phyloP scores from a whole-genome alignment of 148 eudicot species.

The Nepenthes mirabilis region DNA sequence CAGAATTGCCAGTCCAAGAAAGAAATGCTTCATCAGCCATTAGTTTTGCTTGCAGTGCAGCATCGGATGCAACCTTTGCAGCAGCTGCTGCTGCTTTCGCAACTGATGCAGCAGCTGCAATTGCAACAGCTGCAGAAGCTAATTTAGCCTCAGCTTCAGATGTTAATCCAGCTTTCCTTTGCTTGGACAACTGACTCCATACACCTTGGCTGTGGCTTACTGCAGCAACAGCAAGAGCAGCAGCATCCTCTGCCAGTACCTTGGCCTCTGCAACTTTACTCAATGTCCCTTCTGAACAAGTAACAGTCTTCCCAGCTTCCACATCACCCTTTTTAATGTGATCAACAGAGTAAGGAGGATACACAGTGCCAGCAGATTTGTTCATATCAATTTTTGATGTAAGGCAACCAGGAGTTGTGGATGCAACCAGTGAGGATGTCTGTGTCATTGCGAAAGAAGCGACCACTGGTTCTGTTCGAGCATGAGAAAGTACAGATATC shows the following conservation, averaged over 20 bases:
- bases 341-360: conserved; percentile 20
- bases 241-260: conserved; percentile 66
- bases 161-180: conserved; percentile 38
- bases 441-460: conserved; percentile 4
- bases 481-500: conserved; percentile 12
- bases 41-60: conserved; percentile 64
- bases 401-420: conserved; percentile 22
- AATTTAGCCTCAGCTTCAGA: conserved; percentile 60
- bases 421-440: conserved; percentile 17
- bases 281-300: conserved; percentile 26
- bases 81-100: conserved; percentile 96
- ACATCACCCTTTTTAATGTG: conserved; percentile 16
- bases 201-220: conserved; percentile 43
- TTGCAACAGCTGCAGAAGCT: conserved; percentile 67
- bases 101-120: conserved; percentile 84
- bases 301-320: conserved; percentile 18
- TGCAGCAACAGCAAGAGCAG: conserved; percentile 53
- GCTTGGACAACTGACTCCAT: conserved; percentile 63
- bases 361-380: conserved; percentile 12
- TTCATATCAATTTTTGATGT: conserved; percentile 19
- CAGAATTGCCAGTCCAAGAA: conserved; percentile 8
- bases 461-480: too few species aligned
- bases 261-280: conserved; percentile 63
- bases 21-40: conserved; percentile 72
- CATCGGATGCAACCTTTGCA: conserved; percentile 73